Evolutionary conservation across 2,329 filamentous ascomycete species (phyloP).

Genomic region (Arthrobotrys pseudoclavata): DNA sequence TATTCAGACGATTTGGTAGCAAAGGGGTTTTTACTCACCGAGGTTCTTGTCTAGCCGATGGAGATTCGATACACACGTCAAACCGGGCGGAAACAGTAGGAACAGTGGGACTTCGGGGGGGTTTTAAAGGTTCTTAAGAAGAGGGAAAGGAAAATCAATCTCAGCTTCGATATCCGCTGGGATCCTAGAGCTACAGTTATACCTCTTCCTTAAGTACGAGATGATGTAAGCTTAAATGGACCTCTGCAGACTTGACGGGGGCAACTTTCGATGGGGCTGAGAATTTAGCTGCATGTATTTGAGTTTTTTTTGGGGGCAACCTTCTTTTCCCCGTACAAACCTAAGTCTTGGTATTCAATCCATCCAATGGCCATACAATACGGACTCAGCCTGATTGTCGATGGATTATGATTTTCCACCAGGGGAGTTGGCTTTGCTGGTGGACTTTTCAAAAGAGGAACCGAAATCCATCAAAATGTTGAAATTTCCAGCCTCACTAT

Average conservation of each 20-base stretch:
- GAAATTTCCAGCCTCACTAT: slow-evolving; percentile 17
- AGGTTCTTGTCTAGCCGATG: slow-evolving; percentile 23
- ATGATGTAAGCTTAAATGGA: slow-evolving; percentile 41
- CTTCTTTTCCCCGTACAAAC: background rate
- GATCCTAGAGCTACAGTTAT: slow-evolving; percentile 7
- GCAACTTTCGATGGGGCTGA: slow-evolving; percentile 47
- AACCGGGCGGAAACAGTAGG: slow-evolving; percentile 41
- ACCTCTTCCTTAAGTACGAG: background rate
- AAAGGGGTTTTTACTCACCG: slow-evolving; percentile 19
- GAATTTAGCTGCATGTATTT: slow-evolving; percentile 59
- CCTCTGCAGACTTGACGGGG: background rate
- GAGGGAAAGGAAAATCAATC: background rate
- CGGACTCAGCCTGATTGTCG: slow-evolving; percentile 42
- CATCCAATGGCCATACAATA: background rate
- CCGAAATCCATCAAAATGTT: background rate
- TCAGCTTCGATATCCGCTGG: slow-evolving; percentile 21
- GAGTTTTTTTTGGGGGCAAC: slow-evolving; percentile 49
- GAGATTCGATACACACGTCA: slow-evolving; percentile 42
- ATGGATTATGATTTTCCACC: slow-evolving; percentile 7
- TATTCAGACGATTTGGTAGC: slow-evolving; percentile 13
- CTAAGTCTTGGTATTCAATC: background rate
- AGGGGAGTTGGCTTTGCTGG: slow-evolving; percentile 14
- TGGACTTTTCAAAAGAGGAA: slow-evolving; percentile 13
- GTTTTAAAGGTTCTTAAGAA: background rate
- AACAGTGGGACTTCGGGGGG: no score